These are phyloP conservation scores for Tuber calosporum DNA, from an alignment of 495 filamentous ascomycete genomes.

Conservation along the genomic window DNA sequence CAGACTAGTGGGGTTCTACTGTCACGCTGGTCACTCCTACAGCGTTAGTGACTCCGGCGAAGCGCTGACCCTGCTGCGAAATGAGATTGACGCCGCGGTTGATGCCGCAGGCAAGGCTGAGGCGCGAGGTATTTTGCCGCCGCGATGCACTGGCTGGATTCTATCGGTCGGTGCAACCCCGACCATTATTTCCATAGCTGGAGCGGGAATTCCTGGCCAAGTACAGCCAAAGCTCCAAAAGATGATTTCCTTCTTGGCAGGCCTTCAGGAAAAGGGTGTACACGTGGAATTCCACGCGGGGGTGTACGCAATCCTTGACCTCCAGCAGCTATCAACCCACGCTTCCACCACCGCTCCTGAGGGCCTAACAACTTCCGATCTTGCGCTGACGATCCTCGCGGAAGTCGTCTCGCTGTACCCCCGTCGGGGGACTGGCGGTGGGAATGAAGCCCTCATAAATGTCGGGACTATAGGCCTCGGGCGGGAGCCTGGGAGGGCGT, in stretches of 20 bases:
- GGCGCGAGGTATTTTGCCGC: not conserved
- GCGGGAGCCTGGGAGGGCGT: slow-evolving; percentile 63
- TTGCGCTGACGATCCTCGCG: slow-evolving; percentile 63
- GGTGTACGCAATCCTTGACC: slow-evolving; percentile 66
- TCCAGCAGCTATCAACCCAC: slow-evolving; percentile 75
- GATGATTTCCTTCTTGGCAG: slow-evolving; percentile 7
- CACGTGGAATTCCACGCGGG: slow-evolving; percentile 64
- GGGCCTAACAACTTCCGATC: slow-evolving; percentile 48
- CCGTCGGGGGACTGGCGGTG: slow-evolving; percentile 46
- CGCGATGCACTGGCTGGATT: slow-evolving; percentile 14
- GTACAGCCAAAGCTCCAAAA: slow-evolving; percentile 29
- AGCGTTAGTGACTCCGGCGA: slow-evolving; percentile 46
- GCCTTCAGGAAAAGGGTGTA: slow-evolving; percentile 5
- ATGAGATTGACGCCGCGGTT: slow-evolving; percentile 56
- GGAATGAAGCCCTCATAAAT: slow-evolving; percentile 62
- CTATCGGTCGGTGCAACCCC: slow-evolving; percentile 77
- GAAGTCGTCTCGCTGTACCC: slow-evolving; percentile 70
- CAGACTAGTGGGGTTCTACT: slow-evolving; percentile 62
- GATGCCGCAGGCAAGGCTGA: slow-evolving; percentile 46
- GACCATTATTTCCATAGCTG: slow-evolving; percentile 56
- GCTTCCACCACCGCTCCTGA: slow-evolving; percentile 44
- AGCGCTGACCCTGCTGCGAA: slow-evolving; percentile 53
- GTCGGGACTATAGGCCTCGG: slow-evolving; percentile 67
- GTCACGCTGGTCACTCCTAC: slow-evolving; percentile 75
- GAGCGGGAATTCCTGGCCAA: slow-evolving; percentile 42